These are phyloP conservation scores for Arctostaphylos glauca DNA, from an alignment of 148 eudicot species.

Conservation along the genomic window DNA sequence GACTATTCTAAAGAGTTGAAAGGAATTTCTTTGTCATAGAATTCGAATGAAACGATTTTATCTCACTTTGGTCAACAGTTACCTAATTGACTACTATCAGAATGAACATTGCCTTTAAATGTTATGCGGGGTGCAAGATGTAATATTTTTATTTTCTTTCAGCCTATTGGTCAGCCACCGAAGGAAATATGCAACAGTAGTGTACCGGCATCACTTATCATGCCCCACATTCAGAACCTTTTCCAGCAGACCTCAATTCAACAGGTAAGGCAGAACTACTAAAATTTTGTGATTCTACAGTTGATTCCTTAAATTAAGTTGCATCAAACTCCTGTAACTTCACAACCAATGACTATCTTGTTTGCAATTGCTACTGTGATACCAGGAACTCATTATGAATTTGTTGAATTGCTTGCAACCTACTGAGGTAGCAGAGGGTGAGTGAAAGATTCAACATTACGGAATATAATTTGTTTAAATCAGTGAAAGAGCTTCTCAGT, in stretches of 20 bases:
- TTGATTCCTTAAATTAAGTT: neutral
- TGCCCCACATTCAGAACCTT: constrained; percentile 92
- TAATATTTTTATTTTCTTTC: constrained; percentile 14
- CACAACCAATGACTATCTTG: neutral
- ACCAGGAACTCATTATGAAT: constrained; percentile 74
- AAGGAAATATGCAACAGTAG: constrained; percentile 50
- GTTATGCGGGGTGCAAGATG: neutral
- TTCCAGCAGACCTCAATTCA: constrained; percentile 84
- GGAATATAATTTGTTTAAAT: constrained; percentile 5
- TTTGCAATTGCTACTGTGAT: neutral
- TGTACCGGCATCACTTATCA: constrained; percentile 58
- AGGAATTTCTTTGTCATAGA: neutral
- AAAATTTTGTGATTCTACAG: neutral
- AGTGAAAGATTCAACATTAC: constrained; percentile 25
- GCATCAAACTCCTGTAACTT: neutral
- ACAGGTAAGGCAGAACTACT: constrained; percentile 47
- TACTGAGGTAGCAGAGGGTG: constrained; percentile 68
- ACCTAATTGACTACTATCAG: neutral
- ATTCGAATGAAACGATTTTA: neutral
- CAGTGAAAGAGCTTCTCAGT: constrained; percentile 14
- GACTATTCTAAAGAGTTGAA: neutral
- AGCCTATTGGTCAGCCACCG: constrained; percentile 52
- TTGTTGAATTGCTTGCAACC: constrained; percentile 71
- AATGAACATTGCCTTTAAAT: neutral
- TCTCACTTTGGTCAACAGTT: neutral